Evolutionary conservation across 306 rosid species (phyloP).

Genomic region (Crotalaria pallida): DNA sequence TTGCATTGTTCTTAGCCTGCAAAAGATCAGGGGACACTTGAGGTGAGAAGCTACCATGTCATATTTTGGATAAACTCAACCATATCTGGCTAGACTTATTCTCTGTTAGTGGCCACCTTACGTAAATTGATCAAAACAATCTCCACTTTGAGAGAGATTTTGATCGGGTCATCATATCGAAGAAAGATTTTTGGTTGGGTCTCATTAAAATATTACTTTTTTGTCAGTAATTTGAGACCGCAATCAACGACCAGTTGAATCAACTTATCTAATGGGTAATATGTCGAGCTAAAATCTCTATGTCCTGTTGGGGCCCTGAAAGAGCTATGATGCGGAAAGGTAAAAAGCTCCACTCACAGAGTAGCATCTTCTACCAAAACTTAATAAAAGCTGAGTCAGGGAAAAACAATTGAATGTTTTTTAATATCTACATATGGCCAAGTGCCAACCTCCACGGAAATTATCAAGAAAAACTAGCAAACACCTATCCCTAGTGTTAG

Average conservation of each 20-base stretch:
- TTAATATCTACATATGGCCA: not conserved
- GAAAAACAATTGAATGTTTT: not conserved
- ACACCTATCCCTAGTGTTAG: too few relatives aligned
- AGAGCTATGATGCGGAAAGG: not conserved
- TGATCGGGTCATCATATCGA: not conserved
- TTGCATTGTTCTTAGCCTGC: conserved; percentile 41
- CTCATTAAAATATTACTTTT: not conserved
- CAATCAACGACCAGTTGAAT: not conserved
- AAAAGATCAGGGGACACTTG: conserved; percentile 15
- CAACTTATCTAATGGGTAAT: not conserved
- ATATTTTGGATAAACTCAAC: not conserved
- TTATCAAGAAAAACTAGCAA: not conserved
- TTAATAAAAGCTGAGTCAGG: not conserved
- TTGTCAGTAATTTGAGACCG: conserved; percentile 3
- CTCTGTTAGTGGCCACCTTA: not conserved
- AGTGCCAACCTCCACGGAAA: not conserved
- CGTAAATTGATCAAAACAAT: not conserved
- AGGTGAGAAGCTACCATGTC: conserved; percentile 3
- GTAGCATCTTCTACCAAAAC: not conserved
- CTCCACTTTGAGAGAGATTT: not conserved
- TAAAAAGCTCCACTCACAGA: not conserved
- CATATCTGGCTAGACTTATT: not conserved
- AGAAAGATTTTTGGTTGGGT: too few relatives aligned
- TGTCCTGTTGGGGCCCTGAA: not conserved
- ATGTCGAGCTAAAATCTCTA: not conserved